phyloP scores from a whole-genome alignment of 164 flowering plant genomes.

The Magnolia changhungtana region DNA sequence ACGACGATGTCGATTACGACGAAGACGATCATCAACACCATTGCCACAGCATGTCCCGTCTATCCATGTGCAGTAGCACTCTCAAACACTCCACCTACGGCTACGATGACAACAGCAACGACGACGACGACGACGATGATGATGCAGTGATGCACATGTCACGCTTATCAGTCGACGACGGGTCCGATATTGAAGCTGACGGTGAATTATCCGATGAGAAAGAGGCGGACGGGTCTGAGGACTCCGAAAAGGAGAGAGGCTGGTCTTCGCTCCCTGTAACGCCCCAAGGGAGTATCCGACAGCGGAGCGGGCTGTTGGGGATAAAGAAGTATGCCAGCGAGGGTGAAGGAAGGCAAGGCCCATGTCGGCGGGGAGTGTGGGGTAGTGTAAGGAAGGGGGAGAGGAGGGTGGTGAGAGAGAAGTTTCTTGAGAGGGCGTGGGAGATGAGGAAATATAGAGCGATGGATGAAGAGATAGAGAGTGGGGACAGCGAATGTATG shows the following conservation, averaged over 20 bases:
- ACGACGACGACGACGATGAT: constrained; percentile 13
- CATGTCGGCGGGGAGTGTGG: constrained; percentile 6
- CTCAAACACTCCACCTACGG: constrained; percentile 6
- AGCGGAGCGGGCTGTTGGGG: not conserved
- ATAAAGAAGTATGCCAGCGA: constrained; percentile 48
- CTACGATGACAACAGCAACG: constrained; percentile 19
- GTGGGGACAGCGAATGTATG: constrained; percentile 29
- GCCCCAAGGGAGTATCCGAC: constrained; percentile 18
- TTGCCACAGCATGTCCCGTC: constrained; percentile 29
- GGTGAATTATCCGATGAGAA: constrained; percentile 38
- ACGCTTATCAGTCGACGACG: constrained; percentile 33
- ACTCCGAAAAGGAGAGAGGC: constrained; percentile 29
- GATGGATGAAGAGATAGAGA: not conserved
- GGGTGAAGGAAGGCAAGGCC: constrained; percentile 28
- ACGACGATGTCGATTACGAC: constrained; percentile 17
- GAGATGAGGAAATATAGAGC: constrained; percentile 9
- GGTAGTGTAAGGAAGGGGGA: constrained; percentile 8
- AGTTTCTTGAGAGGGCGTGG: constrained; percentile 21
- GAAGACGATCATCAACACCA: constrained; percentile 11
- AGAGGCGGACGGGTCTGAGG: constrained; percentile 16
- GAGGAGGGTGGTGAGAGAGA: constrained; percentile 21
- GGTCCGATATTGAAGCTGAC: constrained; percentile 41
- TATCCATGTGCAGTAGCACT: constrained; percentile 29
- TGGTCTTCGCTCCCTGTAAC: constrained; percentile 25
- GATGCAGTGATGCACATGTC: constrained; percentile 31